A percentile compares a stretch with the other conserved stretches of the same genome.
phyloP scores from a whole-genome alignment of 1,284 basidiomycete genomes.

The Cystobasidium pallidum region DNA sequence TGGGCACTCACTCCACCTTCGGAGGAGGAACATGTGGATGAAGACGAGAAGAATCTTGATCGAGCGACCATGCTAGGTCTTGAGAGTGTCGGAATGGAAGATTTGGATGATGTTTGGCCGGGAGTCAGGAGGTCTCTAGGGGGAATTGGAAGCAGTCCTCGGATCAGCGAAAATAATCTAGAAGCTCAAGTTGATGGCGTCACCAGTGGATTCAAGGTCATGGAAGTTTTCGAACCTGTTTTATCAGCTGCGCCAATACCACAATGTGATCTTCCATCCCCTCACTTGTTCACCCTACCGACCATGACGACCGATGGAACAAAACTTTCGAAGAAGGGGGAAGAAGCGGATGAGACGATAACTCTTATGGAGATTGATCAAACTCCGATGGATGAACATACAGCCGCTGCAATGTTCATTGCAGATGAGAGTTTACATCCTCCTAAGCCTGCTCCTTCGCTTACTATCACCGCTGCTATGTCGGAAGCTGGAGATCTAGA shows the following conservation, averaged over 20 bases:
- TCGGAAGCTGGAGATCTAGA: slow-evolving; percentile 3
- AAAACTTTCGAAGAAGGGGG: neutral
- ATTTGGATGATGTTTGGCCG: slow-evolving; percentile 42
- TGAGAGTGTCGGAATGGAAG: slow-evolving; percentile 42
- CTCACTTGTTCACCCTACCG: neutral
- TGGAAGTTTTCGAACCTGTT: slow-evolving; percentile 37
- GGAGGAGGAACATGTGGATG: slow-evolving; percentile 40
- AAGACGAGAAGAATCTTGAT: slow-evolving; percentile 41
- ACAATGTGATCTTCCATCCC: slow-evolving; percentile 7
- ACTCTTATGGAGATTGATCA: slow-evolving; percentile 18
- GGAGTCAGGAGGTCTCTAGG: slow-evolving; percentile 6
- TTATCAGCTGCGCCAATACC: slow-evolving; percentile 35
- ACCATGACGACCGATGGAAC: neutral
- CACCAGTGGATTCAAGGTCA: slow-evolving; percentile 8
- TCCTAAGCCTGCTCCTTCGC: slow-evolving; percentile 2
- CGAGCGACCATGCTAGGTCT: slow-evolving; percentile 37
- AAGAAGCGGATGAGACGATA: neutral
- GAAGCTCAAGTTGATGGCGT: slow-evolving; percentile 16
- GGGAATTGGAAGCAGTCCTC: neutral
- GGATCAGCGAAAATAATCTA: neutral
- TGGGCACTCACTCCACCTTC: slow-evolving; percentile 41
- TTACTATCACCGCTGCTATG: slow-evolving; percentile 6
- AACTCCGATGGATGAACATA: slow-evolving; percentile 31
- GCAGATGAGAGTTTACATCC: slow-evolving; percentile 31
- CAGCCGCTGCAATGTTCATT: slow-evolving; percentile 35